A percentile compares a stretch with the other conserved stretches of the same genome.
phyloP scores from a whole-genome alignment of 73 alveolate genomes.

The Paramecium sexaurelia region DNA sequence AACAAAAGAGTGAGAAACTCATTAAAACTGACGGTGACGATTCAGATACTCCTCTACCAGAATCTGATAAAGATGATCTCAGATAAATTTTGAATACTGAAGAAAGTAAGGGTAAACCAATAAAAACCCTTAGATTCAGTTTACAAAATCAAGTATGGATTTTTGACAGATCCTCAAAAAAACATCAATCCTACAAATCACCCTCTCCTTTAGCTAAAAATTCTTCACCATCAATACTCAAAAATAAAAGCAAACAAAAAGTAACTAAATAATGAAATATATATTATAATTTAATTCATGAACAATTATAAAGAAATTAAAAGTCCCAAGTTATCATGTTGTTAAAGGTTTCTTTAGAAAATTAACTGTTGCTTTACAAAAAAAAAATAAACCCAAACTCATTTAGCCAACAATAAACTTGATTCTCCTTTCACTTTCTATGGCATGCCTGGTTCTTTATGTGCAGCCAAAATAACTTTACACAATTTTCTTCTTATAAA shows the following conservation, averaged over 20 bases:
- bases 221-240: not conserved
- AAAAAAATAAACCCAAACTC: not conserved
- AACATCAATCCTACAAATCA: not conserved
- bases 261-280: not conserved
- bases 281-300: not conserved
- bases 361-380: not conserved
- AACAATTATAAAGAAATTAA: not conserved
- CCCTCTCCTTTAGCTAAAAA: not conserved
- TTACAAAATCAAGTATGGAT: conserved; percentile 9
- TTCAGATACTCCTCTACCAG: not conserved
- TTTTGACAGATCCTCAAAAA: not conserved
- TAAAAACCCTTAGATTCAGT: conserved; percentile 18
- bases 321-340: not conserved
- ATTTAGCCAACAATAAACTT: too few species aligned
- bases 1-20: not conserved
- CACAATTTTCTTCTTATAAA: not conserved
- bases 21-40: conserved; percentile 16
- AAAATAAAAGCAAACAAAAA: not conserved
- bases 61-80: conserved; percentile 25
- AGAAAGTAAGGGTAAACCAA: conserved; percentile 42
- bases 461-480: not conserved
- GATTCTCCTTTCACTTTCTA: not conserved
- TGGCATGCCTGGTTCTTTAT: not conserved
- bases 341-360: not conserved
- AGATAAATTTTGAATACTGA: not conserved